A percentile compares a stretch with the other conserved stretches of the same genome.
These are phyloP conservation scores for Gymnopilus junonius DNA, from an alignment of 768 basidiomycete genomes.

Conservation along the genomic window DNA sequence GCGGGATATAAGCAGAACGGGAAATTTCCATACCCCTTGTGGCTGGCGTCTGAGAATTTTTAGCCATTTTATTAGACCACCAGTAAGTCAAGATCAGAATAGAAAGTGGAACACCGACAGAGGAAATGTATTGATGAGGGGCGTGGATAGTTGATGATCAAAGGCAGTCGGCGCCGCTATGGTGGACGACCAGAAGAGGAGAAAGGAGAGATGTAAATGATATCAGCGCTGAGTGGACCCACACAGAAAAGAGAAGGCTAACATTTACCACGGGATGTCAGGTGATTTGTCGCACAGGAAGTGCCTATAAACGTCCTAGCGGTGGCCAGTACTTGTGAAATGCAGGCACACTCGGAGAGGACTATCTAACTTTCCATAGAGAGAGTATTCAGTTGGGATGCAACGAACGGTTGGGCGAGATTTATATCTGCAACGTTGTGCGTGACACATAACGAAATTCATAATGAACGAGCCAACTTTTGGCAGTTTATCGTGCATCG, in stretches of 20 bases:
- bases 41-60: background rate
- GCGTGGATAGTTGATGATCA: constrained; percentile 1
- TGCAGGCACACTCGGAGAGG: background rate
- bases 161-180: background rate
- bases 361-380: background rate
- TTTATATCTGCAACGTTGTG: background rate
- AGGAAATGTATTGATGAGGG: background rate
- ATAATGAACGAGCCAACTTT: background rate
- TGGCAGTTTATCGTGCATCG: background rate
- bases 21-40: background rate
- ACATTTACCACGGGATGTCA: background rate
- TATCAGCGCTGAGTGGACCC: constrained; percentile 7
- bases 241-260: background rate
- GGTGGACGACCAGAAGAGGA: background rate
- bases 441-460: constrained; percentile 1
- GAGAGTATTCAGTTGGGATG: background rate
- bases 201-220: background rate
- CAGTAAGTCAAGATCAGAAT: background rate
- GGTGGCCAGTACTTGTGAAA: background rate
- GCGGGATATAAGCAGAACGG: background rate
- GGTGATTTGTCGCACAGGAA: background rate
- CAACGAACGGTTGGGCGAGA: background rate
- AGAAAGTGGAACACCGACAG: background rate
- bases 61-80: background rate
- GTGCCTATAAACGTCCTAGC: background rate